Base-by-base conservation (phyloP, 805 yeast species). In the Barnettozyma pratensis region DNA sequence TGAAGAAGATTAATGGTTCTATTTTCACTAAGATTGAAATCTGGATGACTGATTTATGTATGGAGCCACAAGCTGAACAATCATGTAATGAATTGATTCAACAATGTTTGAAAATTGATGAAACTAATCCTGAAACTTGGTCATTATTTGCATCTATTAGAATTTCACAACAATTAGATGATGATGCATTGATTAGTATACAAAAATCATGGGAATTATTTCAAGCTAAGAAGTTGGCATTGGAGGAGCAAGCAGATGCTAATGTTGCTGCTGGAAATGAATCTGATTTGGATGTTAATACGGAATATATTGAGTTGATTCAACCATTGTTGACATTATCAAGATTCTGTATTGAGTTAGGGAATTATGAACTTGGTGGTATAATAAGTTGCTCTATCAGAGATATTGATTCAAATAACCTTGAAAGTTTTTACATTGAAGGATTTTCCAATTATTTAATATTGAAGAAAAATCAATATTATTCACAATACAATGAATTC, bases 11-110 rank as follows among this genome's bases (percentile, higher is more conserved):
- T 42, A 80, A 85, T 54, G 86, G 83, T 61, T 96, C 92, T 0
- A 70, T 88, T 29, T 82, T 92, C 56, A 83, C 96, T 6, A 77
- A 85, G 70, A 86, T 94, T 60, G 99, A 92, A 67, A 85, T 88
- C 49, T 91, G 96, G 96, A 88, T 90, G 97, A 92, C 98, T 1
- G 97, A 92, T 70, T 71, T 91, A 54, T 91, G 98, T 71, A 89
- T 91, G 96, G 96, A 88, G 59, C 81, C 81, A 3, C 82, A 84
- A 55, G 98, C 98, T 2, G 98, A 94, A 67, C 26, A 64, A 7
- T 76, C 80, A 64, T 94, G 98, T 68, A 86, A 90, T 57, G 73
- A 73, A 47, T 72, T 87, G 54, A 83, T 91, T 47, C 66, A 76
- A 9, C 78, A 77, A 55, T 81, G 95, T 1, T 66, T 88, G 59